A percentile compares a stretch with the other conserved stretches of the same genome.
These are phyloP conservation scores for Gossypium gossypioides DNA, from an alignment of 441 rosid genomes.

Conservation along the genomic window DNA sequence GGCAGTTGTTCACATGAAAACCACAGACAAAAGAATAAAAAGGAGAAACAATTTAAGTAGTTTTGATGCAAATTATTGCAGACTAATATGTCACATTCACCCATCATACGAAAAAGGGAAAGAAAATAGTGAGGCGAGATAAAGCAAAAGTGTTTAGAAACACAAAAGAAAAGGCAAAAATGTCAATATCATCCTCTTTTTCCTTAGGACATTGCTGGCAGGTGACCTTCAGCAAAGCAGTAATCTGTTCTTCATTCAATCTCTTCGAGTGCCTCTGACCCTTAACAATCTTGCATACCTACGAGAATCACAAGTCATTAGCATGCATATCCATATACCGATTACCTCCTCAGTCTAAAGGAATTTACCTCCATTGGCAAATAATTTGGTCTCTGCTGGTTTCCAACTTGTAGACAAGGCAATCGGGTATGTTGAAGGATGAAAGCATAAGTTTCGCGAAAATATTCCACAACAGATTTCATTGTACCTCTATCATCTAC, in stretches of 20 bases:
- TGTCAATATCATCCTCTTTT: conserved; percentile 53
- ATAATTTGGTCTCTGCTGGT: conserved; percentile 78
- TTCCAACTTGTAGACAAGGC: conserved; percentile 94
- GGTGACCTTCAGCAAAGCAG: conserved; percentile 76
- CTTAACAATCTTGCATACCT: conserved; percentile 91
- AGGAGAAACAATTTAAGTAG: background rate
- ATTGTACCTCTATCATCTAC: conserved; percentile 76
- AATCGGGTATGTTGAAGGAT: conserved; percentile 59
- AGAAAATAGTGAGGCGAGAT: background rate
- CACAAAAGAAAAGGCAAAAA: background rate
- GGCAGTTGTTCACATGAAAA: background rate
- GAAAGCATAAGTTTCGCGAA: conserved; percentile 64
- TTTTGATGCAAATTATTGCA: background rate
- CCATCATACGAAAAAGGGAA: background rate
- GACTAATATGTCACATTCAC: background rate
- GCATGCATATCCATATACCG: background rate
- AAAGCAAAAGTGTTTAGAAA: background rate
- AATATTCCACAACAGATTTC: conserved; percentile 86
- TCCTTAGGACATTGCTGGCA: conserved; percentile 68
- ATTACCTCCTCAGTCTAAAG: background rate
- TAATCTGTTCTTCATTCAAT: conserved; percentile 75
- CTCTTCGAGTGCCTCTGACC: conserved; percentile 85
- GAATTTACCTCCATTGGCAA: conserved; percentile 75
- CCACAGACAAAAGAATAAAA: background rate
- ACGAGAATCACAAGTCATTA: conserved; percentile 14